Base-by-base conservation (phyloP, 352 stramenopile species). In the Globisporangium perplexum region DNA sequence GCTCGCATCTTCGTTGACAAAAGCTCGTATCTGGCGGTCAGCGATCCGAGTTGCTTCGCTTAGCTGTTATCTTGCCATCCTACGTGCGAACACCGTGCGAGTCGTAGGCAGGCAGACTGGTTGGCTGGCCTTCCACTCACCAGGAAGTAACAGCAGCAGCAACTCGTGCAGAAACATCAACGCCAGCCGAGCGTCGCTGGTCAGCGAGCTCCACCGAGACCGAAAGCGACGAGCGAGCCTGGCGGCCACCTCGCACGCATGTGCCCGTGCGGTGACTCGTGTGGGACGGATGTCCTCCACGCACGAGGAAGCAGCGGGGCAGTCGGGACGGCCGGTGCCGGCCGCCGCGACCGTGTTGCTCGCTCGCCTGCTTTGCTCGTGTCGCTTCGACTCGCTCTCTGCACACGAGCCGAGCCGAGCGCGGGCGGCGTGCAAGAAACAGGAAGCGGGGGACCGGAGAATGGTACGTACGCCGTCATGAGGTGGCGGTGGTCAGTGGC, bases 241-340 rank as follows among this genome's bases (percentile, higher is more conserved):
- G n/a, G n/a, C n/a, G n/a, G n/a, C n/a, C n/a, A n/a, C n/a, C 41
- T 46, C 41, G 41, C 41, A 46, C 41, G 41, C 41, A 46, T 28
- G 41, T 46, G 10, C 15, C 41, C 20, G 26, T 10, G 12, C n/a
- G 17, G 39, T 46, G 41, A 46, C 41, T 46, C n/a, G 41, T 15
- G 41, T 46, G 41, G 41, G 41, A 46, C 18, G 3, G 20, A n/a
- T 43, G 20, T 12, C 10, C 41, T 46, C 41, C 18, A 12, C 41
- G n/a, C 10, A 18, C 6, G 17, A 23, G n/a, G 38, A 6, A 23
- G 38, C 31, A 36, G 31, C n/a, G n/a, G n/a, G n/a, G n/a, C 33
- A 39, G 33, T 39, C 33, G 33, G 33, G 33, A 12, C 33, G 33
- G 33, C n/a, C n/a, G n/a, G n/a, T n/a, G 28, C 28, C 4, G 30